Percentiles rank a stretch among this genome's conserved stretches.
phyloP scores from a whole-genome alignment of 768 basidiomycete genomes.

The Leucocoprinus sp. region DNA sequence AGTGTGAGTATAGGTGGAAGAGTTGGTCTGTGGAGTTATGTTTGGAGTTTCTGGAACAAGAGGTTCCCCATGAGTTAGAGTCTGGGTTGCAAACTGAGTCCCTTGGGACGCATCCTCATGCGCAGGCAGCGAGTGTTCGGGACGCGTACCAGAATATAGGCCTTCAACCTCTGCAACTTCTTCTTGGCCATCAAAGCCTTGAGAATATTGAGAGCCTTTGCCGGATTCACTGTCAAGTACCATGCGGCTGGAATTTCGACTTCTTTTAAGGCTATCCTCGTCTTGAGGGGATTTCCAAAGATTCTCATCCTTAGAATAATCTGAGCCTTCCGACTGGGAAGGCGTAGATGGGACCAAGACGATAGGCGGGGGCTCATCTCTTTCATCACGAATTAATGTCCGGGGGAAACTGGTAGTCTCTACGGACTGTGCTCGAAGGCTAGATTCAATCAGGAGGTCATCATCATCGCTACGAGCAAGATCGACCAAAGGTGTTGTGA shows the following conservation, averaged over 20 bases:
- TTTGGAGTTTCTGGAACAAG: neutral
- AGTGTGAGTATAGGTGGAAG: conserved; percentile 8
- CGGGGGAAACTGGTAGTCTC: neutral
- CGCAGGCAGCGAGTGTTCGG: neutral
- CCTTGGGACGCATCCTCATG: conserved; percentile 4
- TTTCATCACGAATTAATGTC: neutral
- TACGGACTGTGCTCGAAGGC: neutral
- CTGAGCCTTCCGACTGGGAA: conserved; percentile 28
- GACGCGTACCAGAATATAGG: neutral
- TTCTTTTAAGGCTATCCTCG: conserved; percentile 10
- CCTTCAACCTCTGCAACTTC: conserved; percentile 9
- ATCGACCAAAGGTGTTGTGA: conserved; percentile 52
- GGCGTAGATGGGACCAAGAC: conserved; percentile 50
- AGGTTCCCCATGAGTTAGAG: conserved; percentile 23
- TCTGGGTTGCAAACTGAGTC: conserved; percentile 18
- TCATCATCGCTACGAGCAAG: conserved; percentile 29
- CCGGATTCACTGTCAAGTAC: conserved; percentile 16
- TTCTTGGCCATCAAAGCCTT: conserved; percentile 9
- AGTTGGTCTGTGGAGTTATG: neutral
- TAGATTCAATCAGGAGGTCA: neutral
- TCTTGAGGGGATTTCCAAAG: conserved; percentile 13
- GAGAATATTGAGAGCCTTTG: conserved; percentile 16
- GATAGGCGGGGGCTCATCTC: conserved; percentile 9
- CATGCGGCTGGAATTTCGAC: conserved; percentile 3
- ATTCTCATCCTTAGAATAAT: conserved; percentile 1